These are phyloP conservation scores for Withania somnifera DNA, from an alignment of 305 asterid genomes.

Conservation along the genomic window DNA sequence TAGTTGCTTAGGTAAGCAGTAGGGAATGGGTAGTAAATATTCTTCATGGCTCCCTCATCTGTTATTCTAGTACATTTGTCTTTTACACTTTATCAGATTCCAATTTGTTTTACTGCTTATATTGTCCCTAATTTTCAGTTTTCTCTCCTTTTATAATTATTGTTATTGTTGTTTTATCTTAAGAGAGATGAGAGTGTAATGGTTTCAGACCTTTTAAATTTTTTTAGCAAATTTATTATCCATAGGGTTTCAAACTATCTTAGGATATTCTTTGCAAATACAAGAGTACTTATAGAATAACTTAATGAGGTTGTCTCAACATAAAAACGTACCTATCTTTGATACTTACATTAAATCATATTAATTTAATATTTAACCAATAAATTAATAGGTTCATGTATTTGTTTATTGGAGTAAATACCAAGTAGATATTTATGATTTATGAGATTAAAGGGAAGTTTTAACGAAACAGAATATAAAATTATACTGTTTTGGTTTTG, in stretches of 20 bases:
- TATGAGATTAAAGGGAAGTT: not conserved
- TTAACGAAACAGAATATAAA: not conserved
- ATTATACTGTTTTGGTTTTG: not conserved
- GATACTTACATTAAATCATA: not conserved
- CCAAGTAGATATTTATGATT: no score
- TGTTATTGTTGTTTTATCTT: no score
- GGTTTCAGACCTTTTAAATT: no score
- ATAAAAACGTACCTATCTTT: no score
- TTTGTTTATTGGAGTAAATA: not conserved
- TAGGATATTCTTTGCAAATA: no score
- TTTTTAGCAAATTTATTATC: no score
- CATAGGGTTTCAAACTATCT: no score
- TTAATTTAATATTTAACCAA: no score
- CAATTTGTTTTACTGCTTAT: not conserved
- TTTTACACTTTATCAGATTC: not conserved
- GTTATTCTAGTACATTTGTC: not conserved
- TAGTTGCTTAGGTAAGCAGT: not conserved
- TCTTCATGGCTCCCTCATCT: not conserved
- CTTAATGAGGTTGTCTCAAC: not conserved
- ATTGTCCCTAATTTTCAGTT: not conserved
- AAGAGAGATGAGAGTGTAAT: no score
- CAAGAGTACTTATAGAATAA: not conserved
- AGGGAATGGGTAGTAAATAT: not conserved
- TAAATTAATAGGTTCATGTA: no score
- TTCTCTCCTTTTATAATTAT: no score